Base-by-base conservation (phyloP, 805 yeast species). In the Hanseniaspora thailandica region DNA sequence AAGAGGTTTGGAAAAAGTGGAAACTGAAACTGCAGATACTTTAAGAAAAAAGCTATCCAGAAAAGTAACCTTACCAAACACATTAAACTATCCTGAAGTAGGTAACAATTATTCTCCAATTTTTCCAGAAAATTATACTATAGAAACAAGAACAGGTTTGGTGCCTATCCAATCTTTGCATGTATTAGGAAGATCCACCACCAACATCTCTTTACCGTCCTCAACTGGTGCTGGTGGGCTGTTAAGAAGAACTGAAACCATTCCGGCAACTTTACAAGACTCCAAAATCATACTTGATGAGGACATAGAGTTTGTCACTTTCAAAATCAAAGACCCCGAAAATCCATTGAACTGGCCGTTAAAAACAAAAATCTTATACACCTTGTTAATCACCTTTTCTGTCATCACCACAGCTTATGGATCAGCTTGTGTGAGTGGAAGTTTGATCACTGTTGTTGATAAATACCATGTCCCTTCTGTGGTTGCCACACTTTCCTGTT, bases 331-430 rank as follows among this genome's bases (percentile, higher is more conserved):
- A 57, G 97, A 89, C 65, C 94, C 95, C 0, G 90, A 79, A 60
- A 89, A 89, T 67, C 97, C 97, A 28, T 82, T 81, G 62, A 88
- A 88, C 66, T 88, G 97, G 97, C 69, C 76, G 25, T 52, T 70
- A 31, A 59, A 60, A 57, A 52, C 65, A 22, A 77, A 79, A 63
- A 81, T 89, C 86, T 3, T 66, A 1, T 85, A 82, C 63, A 87
- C 97, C 0, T 63, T 83, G 30, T 58, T 81, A 9, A 71, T 86
- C 23, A 80, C 96, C 1, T 58, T 78, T 31, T 73, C 85, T 57
- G 96, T 89, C 48, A 81, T 89, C 55, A 77, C 87, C 61, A 96
- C 90, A 30, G 97, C 97, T 2, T 88, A 86, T 65, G 96, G 96
- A 39, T 86, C 96, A 4, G 84, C 96, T 1, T 84, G 90, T 64